A percentile compares a stretch with the other conserved stretches of the same genome.
These are phyloP conservation scores for Strobilomyces confusus DNA, from an alignment of 768 basidiomycete genomes.

Conservation along the genomic window DNA sequence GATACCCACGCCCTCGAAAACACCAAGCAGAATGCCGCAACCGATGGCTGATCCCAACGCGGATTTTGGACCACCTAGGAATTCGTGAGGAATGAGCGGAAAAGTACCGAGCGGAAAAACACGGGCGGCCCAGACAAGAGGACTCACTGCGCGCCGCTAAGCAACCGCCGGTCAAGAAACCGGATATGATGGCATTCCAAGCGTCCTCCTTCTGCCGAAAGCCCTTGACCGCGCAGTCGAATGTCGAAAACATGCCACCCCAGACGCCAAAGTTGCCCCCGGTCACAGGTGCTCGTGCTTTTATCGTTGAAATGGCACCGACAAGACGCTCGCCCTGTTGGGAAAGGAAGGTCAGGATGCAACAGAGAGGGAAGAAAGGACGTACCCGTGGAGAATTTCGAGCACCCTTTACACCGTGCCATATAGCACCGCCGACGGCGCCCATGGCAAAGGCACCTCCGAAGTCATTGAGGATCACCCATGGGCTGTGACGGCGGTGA, in stretches of 20 bases:
- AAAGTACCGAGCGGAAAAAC: not conserved
- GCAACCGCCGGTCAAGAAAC: constrained; percentile 98
- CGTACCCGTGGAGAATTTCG: constrained; percentile 91
- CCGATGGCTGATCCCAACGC: constrained; percentile 91
- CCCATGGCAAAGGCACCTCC: constrained; percentile 98
- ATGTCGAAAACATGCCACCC: constrained; percentile 98
- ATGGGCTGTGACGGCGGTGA: constrained; percentile 58
- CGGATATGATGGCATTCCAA: constrained; percentile 98
- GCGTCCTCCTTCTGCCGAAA: constrained; percentile 97
- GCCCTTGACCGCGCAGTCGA: constrained; percentile 97
- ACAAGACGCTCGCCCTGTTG: constrained; percentile 89
- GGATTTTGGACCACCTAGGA: constrained; percentile 83
- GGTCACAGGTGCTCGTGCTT: constrained; percentile 96
- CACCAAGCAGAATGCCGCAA: constrained; percentile 93
- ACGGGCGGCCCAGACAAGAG: not conserved
- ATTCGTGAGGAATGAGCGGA: constrained; percentile 1
- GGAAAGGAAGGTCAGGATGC: not conserved
- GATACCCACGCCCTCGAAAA: constrained; percentile 94
- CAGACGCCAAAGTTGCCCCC: constrained; percentile 96
- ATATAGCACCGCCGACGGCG: constrained; percentile 94
- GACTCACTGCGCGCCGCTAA: constrained; percentile 87
- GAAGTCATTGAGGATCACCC: constrained; percentile 98
- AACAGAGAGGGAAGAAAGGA: not conserved
- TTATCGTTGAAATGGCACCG: constrained; percentile 93
- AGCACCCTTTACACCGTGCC: constrained; percentile 98